Percentiles rank a stretch among this genome's conserved stretches.
Conservation (phyloP, 2,329 filamentous ascomycete genomes). For the Pseudocercospora musae region DNA sequence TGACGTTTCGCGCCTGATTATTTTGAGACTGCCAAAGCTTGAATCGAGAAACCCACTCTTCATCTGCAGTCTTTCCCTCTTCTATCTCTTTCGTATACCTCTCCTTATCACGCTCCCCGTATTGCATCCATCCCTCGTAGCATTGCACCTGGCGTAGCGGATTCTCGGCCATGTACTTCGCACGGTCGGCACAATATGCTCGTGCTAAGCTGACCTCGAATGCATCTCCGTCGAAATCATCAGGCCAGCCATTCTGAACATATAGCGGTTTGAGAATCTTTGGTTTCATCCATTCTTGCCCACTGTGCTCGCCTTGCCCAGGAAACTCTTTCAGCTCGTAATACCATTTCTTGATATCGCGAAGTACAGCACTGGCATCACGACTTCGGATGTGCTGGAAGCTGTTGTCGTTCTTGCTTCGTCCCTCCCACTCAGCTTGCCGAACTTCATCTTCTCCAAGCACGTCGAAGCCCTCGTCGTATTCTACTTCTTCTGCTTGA, state of each 20-base stretch:
- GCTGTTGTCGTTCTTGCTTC: constrained; percentile 6
- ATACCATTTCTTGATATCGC: constrained; percentile 15
- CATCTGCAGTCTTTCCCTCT: constrained; percentile 6
- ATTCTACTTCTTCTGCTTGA: constrained; percentile 5
- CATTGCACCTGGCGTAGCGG: constrained; percentile 10
- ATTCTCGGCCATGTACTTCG: constrained; percentile 9
- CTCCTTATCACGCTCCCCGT: neutral
- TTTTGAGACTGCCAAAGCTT: constrained; percentile 10
- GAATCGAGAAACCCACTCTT: constrained; percentile 15
- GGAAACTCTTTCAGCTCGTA: constrained; percentile 14
- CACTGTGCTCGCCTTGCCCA: constrained; percentile 7
- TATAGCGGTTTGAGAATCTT: constrained; percentile 6
- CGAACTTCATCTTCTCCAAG: constrained; percentile 4
- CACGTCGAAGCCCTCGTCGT: constrained; percentile 15
- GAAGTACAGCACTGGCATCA: constrained; percentile 11
- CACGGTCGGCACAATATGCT: constrained; percentile 5
- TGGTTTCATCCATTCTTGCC: constrained; percentile 2
- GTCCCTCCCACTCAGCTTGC: neutral
- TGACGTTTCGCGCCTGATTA: neutral
- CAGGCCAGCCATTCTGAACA: constrained; percentile 15
- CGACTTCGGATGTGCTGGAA: constrained; percentile 7
- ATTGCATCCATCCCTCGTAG: neutral
- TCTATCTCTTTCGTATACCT: neutral
- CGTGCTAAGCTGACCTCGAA: constrained; percentile 13
- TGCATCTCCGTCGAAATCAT: constrained; percentile 16